A percentile compares a stretch with the other conserved stretches of the same genome.
Conservation (phyloP, 2,329 filamentous ascomycete species). For the Colletotrichum acutatum region DNA sequence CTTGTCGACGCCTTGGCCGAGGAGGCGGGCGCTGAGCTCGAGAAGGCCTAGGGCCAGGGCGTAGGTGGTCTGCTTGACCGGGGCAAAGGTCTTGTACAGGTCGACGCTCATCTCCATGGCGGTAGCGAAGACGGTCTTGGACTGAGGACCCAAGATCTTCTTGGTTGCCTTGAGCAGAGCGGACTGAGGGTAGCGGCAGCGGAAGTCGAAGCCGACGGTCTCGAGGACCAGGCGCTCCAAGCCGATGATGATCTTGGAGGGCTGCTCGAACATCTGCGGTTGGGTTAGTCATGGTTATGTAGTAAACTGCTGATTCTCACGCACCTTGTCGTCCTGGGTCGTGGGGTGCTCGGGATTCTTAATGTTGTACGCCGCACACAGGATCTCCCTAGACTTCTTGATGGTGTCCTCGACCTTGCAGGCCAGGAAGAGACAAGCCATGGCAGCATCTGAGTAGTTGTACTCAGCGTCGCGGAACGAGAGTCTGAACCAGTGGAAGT, state of each 20-base stretch:
- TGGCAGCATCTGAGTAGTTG: conserved; percentile 85
- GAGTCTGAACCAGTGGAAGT: conserved; percentile 94
- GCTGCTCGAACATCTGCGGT: conserved; percentile 78
- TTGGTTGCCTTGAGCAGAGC: conserved; percentile 83
- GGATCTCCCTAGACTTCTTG: conserved; percentile 94
- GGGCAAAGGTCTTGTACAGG: conserved; percentile 91
- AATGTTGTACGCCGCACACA: conserved; percentile 90
- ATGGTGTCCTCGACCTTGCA: conserved; percentile 99
- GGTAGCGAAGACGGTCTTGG: conserved; percentile 69
- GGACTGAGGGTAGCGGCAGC: conserved; percentile 87
- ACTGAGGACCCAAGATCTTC: conserved; percentile 58
- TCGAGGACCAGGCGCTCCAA: conserved; percentile 94
- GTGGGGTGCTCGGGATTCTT: conserved; percentile 75
- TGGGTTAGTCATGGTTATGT: not conserved
- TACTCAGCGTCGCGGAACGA: conserved; percentile 88
- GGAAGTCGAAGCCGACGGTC: conserved; percentile 92
- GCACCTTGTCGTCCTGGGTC: conserved; percentile 84
- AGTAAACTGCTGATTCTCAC: conserved; percentile 35
- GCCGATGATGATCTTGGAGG: conserved; percentile 84
- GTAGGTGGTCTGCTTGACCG: conserved; percentile 88
- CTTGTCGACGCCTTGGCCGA: conserved; percentile 63
- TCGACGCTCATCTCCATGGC: conserved; percentile 89
- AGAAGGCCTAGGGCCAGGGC: conserved; percentile 85
- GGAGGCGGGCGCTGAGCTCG: conserved; percentile 81
- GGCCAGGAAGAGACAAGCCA: conserved; percentile 88